Evolutionary conservation across 768 basidiomycete species (phyloP).

Genomic region (Pholiota microspora): DNA sequence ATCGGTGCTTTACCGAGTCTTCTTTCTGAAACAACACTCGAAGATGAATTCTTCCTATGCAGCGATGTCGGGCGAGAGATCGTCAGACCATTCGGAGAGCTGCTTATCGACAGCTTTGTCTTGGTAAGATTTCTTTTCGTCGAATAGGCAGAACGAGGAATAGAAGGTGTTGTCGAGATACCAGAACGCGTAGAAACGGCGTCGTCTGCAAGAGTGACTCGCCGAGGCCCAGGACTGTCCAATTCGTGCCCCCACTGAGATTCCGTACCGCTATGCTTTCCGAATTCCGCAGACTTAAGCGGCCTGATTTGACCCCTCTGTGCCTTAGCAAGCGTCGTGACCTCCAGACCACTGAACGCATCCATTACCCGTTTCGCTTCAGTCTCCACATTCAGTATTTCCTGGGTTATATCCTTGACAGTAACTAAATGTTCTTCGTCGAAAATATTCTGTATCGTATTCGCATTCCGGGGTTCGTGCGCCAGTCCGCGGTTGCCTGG

Average conservation of each 20-base stretch:
- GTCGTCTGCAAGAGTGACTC: slow-evolving; percentile 44
- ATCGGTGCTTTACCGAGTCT: slow-evolving; percentile 18
- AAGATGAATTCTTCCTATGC: slow-evolving; percentile 57
- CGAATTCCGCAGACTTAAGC: slow-evolving; percentile 21
- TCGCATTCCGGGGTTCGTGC: slow-evolving; percentile 37
- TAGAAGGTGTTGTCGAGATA: slow-evolving; percentile 45
- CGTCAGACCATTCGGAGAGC: slow-evolving; percentile 23
- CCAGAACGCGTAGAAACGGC: slow-evolving; percentile 51
- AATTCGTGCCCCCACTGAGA: slow-evolving; percentile 35
- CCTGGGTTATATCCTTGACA: slow-evolving; percentile 60
- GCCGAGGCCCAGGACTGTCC: slow-evolving; percentile 33
- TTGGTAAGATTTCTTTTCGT: slow-evolving; percentile 29
- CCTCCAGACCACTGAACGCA: slow-evolving; percentile 77
- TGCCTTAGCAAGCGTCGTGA: slow-evolving; percentile 58
- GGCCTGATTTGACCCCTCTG: slow-evolving; percentile 30
- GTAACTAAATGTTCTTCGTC: slow-evolving; percentile 60
- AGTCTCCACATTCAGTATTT: slow-evolving; percentile 67
- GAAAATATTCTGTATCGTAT: slow-evolving; percentile 37
- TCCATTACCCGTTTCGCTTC: slow-evolving; percentile 72
- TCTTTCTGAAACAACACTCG: slow-evolving; percentile 55
- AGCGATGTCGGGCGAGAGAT: slow-evolving; percentile 36
- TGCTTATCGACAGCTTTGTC: slow-evolving; percentile 31
- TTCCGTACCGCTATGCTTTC: slow-evolving; percentile 20
- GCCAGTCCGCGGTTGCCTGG: slow-evolving; percentile 31
- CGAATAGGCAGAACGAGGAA: slow-evolving; percentile 45